Percentiles rank a stretch among this genome's conserved stretches.
Conservation (phyloP, 345 rosid species). For the Garcia nutans region DNA sequence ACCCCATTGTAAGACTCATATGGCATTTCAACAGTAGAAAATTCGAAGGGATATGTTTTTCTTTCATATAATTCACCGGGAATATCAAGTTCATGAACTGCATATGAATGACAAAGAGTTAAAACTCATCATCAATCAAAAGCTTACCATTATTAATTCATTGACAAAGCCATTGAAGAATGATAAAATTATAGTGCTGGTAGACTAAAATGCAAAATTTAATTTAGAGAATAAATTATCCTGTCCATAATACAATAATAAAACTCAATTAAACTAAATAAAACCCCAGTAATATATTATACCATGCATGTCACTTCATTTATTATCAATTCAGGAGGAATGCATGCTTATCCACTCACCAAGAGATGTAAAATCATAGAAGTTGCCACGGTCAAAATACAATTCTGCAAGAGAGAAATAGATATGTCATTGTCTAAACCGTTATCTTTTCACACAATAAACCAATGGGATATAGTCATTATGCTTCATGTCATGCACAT, state of each 20-base stretch:
- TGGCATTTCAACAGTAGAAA: constrained; percentile 61
- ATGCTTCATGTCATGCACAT: neutral
- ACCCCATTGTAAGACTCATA: constrained; percentile 55
- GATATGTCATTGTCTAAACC: constrained; percentile 4
- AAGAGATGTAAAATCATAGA: constrained; percentile 58
- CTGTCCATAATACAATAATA: neutral
- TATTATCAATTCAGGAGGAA: constrained; percentile 1
- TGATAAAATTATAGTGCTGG: neutral
- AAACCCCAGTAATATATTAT: neutral
- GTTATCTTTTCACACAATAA: neutral
- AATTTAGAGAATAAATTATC: neutral
- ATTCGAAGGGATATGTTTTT: constrained; percentile 57
- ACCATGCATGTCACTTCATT: neutral
- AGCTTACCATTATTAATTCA: neutral
- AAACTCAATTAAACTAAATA: neutral
- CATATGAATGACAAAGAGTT: constrained; percentile 13
- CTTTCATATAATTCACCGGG: constrained; percentile 51
- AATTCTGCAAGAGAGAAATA: constrained; percentile 37
- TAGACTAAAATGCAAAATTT: neutral
- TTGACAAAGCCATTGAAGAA: neutral
- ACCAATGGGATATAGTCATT: neutral
- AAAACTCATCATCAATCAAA: constrained; percentile 8
- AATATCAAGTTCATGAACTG: constrained; percentile 50
- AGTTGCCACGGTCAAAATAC: constrained; percentile 56
- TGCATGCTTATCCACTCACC: constrained; percentile 37